These are phyloP conservation scores for Tylopilus vinaceipallidus DNA, from an alignment of 768 basidiomycete species.

Conservation along the genomic window DNA sequence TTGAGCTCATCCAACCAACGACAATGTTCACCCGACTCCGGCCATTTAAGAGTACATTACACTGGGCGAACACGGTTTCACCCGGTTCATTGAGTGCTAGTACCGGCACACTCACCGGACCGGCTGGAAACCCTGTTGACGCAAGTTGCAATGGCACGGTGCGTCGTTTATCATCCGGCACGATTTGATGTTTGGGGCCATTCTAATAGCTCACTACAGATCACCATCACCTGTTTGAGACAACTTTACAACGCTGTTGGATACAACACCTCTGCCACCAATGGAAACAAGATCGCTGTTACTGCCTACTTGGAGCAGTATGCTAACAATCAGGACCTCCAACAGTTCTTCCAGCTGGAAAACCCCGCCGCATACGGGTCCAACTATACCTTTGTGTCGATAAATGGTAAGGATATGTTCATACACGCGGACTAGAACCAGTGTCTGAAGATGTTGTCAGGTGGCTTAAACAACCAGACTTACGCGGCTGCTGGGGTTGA, in stretches of 20 bases:
- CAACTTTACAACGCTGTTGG: constrained; percentile 54
- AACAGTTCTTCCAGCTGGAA: constrained; percentile 48
- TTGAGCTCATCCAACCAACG: constrained; percentile 72
- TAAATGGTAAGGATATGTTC: constrained; percentile 45
- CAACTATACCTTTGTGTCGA: constrained; percentile 50
- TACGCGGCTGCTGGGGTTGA: constrained; percentile 54
- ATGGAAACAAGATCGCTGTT: constrained; percentile 52
- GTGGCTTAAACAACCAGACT: constrained; percentile 59
- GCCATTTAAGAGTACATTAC: constrained; percentile 41
- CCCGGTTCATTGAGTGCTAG: constrained; percentile 1
- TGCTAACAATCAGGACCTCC: constrained; percentile 52
- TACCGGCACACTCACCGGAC: constrained; percentile 22
- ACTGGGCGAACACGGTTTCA: constrained; percentile 22
- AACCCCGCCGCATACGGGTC: constrained; percentile 47
- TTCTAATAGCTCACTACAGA: constrained; percentile 16
- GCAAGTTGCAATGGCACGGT: constrained; percentile 45
- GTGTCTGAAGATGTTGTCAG: constrained; percentile 33
- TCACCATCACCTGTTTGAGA: constrained; percentile 53
- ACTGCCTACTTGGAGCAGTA: constrained; percentile 54
- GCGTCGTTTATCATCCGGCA: background rate
- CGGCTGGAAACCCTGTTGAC: constrained; percentile 41
- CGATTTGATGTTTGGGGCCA: no score
- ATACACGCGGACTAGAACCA: background rate
- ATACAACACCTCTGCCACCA: constrained; percentile 41
- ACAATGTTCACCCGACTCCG: constrained; percentile 59